phyloP scores from a whole-genome alignment of 176 grass and related monocot species.

The Zoysia japonica region DNA sequence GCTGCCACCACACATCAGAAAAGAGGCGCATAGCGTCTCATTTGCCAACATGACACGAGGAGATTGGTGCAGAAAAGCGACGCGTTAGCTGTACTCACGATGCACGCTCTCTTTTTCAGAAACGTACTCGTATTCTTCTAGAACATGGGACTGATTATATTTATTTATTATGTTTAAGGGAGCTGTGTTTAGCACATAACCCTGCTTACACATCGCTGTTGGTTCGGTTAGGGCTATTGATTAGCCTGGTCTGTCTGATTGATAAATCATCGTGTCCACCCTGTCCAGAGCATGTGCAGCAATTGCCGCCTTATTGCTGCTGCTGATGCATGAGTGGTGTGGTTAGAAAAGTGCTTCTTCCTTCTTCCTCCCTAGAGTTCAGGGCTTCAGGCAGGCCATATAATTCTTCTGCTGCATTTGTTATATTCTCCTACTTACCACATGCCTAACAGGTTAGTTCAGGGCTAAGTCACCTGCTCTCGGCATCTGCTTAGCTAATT shows the following conservation, averaged over 20 bases:
- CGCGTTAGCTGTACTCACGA: slow-evolving; percentile 51
- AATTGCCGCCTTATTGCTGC: slow-evolving; percentile 57
- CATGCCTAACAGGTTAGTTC: slow-evolving; percentile 41
- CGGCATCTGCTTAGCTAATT: slow-evolving; percentile 47
- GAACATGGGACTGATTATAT: slow-evolving; percentile 16
- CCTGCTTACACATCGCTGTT: slow-evolving; percentile 49
- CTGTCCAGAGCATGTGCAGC: slow-evolving; percentile 66
- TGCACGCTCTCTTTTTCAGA: slow-evolving; percentile 33
- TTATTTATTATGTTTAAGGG: not conserved
- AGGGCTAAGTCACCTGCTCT: slow-evolving; percentile 48
- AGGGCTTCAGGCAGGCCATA: slow-evolving; percentile 19
- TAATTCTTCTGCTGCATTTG: slow-evolving; percentile 40
- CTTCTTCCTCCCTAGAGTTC: slow-evolving; percentile 39
- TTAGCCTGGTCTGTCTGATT: slow-evolving; percentile 48
- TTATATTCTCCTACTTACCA: slow-evolving; percentile 37
- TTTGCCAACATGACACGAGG: slow-evolving; percentile 22
- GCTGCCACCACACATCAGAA: slow-evolving; percentile 44
- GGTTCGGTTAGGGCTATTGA: slow-evolving; percentile 56
- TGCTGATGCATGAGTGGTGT: slow-evolving; percentile 29
- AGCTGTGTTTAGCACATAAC: slow-evolving; percentile 9
- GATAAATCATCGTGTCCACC: slow-evolving; percentile 64
- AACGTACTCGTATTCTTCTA: slow-evolving; percentile 32
- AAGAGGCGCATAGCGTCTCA: slow-evolving; percentile 14
- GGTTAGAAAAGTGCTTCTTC: slow-evolving; percentile 50
- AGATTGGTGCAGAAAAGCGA: slow-evolving; percentile 45